A percentile compares a stretch with the other conserved stretches of the same genome.
Conservation (phyloP, 2,329 filamentous ascomycete species). For the Pseudogymnoascus sp. region DNA sequence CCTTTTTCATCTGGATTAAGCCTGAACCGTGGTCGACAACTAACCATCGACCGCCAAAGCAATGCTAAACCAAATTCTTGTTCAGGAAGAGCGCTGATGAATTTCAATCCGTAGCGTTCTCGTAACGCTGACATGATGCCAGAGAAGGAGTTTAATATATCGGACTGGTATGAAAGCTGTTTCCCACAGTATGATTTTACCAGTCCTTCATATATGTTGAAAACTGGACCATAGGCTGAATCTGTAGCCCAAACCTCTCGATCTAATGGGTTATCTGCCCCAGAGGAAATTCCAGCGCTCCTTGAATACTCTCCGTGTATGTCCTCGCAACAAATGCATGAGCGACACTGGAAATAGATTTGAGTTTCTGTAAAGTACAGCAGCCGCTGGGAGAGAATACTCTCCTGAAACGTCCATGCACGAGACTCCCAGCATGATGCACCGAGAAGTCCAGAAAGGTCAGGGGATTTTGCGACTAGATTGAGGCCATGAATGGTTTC, state of each 20-base stretch:
- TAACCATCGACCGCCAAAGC: background rate
- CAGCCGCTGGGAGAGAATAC: background rate
- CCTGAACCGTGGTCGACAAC: background rate
- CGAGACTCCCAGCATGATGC: background rate
- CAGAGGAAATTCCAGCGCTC: background rate
- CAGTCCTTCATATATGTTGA: background rate
- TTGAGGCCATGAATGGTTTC: background rate
- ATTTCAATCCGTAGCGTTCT: background rate
- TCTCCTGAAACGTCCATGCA: background rate
- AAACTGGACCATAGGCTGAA: background rate
- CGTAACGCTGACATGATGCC: background rate
- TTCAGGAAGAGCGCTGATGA: background rate
- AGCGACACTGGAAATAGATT: background rate
- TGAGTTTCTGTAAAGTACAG: background rate
- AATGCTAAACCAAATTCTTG: background rate
- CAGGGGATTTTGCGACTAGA: background rate
- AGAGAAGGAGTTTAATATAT: background rate
- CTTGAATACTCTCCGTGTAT: background rate
- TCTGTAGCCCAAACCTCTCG: background rate
- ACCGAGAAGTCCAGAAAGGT: background rate
- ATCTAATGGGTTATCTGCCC: background rate
- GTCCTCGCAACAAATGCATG: background rate
- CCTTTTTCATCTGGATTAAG: background rate
- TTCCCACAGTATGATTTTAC: background rate
- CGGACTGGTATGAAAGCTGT: background rate